A percentile compares a stretch with the other conserved stretches of the same genome.
Conservation (phyloP, 192 early-diverging fungal species). For the Coemansia sp. region DNA sequence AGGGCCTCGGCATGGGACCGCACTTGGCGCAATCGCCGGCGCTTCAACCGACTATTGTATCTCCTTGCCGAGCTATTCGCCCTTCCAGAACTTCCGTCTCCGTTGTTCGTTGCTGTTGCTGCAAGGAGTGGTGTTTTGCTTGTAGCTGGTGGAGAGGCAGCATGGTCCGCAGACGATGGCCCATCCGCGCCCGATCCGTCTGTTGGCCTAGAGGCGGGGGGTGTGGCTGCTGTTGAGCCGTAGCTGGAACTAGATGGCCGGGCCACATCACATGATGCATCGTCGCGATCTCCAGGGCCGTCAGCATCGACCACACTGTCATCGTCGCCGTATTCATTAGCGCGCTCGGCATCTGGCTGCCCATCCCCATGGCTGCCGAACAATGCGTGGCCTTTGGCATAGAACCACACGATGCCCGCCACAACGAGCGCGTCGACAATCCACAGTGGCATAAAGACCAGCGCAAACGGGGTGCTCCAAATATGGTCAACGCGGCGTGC, state of each 20-base stretch:
- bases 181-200: conserved; percentile 2
- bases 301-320: not conserved
- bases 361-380: not conserved
- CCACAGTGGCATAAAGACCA: conserved; percentile 86
- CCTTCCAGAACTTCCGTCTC: not conserved
- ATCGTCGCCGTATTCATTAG: conserved; percentile 3
- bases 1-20: conserved; percentile 17
- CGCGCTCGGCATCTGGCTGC: not conserved
- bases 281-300: not conserved
- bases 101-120: conserved; percentile 5
- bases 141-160: conserved; percentile 1
- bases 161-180: not conserved
- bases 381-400: conserved; percentile 1
- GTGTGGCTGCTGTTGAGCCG: conserved; percentile 8
- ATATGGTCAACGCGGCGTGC: conserved; percentile 73
- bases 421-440: conserved; percentile 61
- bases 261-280: not conserved
- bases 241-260: not conserved
- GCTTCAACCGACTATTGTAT: conserved; percentile 3
- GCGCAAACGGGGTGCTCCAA: conserved; percentile 69
- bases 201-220: conserved; percentile 19
- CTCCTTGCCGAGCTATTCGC: conserved; percentile 1
- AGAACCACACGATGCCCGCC: conserved; percentile 28
- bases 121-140: conserved; percentile 31
- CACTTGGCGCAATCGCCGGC: conserved; percentile 17